Evolutionary conservation across 768 basidiomycete species (phyloP), one percentile per base, ranked within the genome.

Genomic region (Chiua virens): DNA sequence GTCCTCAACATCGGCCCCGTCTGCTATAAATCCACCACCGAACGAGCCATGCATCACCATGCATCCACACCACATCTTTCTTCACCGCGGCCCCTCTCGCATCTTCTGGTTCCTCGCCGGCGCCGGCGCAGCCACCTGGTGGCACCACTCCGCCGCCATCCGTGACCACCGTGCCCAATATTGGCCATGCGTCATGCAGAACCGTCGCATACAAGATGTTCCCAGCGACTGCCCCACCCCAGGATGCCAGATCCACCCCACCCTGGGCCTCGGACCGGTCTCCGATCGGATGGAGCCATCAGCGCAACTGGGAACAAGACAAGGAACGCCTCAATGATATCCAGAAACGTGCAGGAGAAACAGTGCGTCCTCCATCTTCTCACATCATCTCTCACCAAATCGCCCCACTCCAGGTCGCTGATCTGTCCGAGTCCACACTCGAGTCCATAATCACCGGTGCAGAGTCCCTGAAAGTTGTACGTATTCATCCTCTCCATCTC

Each of bases 41-140:
- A 8, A 11, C n/a, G n/a, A 18, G 13, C 40, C 9, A 8, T 2
- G 9, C 45, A 38, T 2, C 38, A 45, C 4, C 47, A 70, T 70
- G 70, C 44, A 62, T 13, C 55, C 57, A 0, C 57, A 64, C 49
- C 44, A 60, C 45, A 3, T 60, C 36, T 52, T 56, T 23, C 47
- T 64, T 54, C 68, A 66, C 44, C 65, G 71, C 48, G 62, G 76
- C 7, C 79, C 80, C n/a, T 79, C 79, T 39, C 83, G 87, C 55
- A 37, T 86, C 47, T 27, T 88, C 63, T 89, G 87, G 87, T 86
- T 89, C 73, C 9, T 76, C 58, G 18, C 87, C 56, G 87, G 87
- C 52, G 85, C 81, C 7, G 71, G 69, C 3, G 59, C 55, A 23
- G 70, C 72, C 0, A 62, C 65, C 21, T 70, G 66, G 55, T 78